phyloP scores from a whole-genome alignment of 352 stramenopile genomes.

The Blastocystis sp. region DNA sequence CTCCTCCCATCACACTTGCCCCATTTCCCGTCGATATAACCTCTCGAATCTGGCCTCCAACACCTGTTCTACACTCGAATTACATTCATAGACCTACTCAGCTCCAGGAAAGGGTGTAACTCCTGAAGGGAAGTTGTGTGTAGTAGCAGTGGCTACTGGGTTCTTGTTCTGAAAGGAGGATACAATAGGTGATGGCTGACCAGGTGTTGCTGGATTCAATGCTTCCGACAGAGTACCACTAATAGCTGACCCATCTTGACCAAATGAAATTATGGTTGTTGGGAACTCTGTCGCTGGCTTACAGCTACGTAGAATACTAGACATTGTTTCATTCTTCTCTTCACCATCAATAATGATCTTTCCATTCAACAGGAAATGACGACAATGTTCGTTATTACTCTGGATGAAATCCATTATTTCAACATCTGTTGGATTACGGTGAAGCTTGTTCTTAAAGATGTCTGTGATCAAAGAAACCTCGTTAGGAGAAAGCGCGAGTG shows the following conservation, averaged over 20 bases:
- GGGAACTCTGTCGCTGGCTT: slow-evolving; percentile 82
- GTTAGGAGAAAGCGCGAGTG: slow-evolving; percentile 74
- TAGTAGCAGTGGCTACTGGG: slow-evolving; percentile 94
- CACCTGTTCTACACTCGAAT: slow-evolving; percentile 80
- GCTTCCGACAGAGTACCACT: slow-evolving; percentile 84
- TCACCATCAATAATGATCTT: slow-evolving; percentile 96
- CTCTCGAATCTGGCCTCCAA: slow-evolving; percentile 93
- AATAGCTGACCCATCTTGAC: slow-evolving; percentile 98
- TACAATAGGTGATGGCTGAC: slow-evolving; percentile 76
- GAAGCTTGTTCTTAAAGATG: slow-evolving; percentile 93
- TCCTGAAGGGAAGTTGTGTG: slow-evolving; percentile 97
- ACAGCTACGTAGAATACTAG: slow-evolving; percentile 97
- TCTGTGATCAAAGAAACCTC: slow-evolving; percentile 74
- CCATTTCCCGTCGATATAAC: slow-evolving; percentile 95
- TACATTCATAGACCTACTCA: slow-evolving; percentile 64
- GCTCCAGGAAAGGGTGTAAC: slow-evolving; percentile 77
- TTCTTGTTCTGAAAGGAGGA: slow-evolving; percentile 82
- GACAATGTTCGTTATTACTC: slow-evolving; percentile 96
- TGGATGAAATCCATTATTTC: slow-evolving; percentile 98
- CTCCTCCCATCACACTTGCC: slow-evolving; percentile 88
- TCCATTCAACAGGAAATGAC: slow-evolving; percentile 98
- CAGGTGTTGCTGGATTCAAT: slow-evolving; percentile 76
- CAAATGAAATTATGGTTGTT: slow-evolving; percentile 97
- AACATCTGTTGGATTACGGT: slow-evolving; percentile 94
- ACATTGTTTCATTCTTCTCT: slow-evolving; percentile 92